Conservation (phyloP, 148 eudicot species). For the Agrostemma githago region DNA sequence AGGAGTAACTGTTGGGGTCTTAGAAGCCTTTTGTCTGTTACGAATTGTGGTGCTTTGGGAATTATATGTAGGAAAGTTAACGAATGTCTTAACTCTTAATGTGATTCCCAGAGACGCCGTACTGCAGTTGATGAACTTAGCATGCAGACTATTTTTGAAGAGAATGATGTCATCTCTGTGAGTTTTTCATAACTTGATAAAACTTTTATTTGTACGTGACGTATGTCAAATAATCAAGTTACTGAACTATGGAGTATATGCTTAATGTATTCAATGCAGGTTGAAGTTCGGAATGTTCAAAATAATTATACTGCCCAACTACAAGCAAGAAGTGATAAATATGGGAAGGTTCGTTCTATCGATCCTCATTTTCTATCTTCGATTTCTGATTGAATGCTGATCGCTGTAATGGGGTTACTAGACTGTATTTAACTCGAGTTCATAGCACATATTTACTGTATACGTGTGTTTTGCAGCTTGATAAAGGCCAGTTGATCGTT, state of each 20-base stretch:
- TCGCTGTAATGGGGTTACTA: neutral
- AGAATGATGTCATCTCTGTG: constrained; percentile 86
- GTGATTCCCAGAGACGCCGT: constrained; percentile 66
- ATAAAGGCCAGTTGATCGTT: constrained; percentile 63
- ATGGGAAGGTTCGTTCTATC: constrained; percentile 67
- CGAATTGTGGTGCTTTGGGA: neutral
- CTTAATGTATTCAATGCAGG: constrained; percentile 28
- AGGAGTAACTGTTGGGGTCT: neutral
- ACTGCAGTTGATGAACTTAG: constrained; percentile 88
- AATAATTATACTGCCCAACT: constrained; percentile 81
- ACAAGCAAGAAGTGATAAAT: constrained; percentile 94
- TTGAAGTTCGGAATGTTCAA: constrained; percentile 87
- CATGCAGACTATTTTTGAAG: constrained; percentile 85
- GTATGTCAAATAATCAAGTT: neutral
- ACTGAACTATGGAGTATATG: neutral
- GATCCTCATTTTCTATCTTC: neutral
- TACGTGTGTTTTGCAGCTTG: constrained; percentile 46
- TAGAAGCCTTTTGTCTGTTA: neutral
- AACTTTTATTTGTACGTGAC: neutral
- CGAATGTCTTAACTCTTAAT: neutral
- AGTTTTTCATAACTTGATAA: constrained; percentile 30
- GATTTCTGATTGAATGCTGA: neutral
- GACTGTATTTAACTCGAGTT: neutral
- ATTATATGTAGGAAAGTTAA: constrained; percentile 7
- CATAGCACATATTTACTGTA: neutral